Evolutionary conservation across 2,329 filamentous ascomycete species (phyloP).

Genomic region (Clonostachys rhizophaga): DNA sequence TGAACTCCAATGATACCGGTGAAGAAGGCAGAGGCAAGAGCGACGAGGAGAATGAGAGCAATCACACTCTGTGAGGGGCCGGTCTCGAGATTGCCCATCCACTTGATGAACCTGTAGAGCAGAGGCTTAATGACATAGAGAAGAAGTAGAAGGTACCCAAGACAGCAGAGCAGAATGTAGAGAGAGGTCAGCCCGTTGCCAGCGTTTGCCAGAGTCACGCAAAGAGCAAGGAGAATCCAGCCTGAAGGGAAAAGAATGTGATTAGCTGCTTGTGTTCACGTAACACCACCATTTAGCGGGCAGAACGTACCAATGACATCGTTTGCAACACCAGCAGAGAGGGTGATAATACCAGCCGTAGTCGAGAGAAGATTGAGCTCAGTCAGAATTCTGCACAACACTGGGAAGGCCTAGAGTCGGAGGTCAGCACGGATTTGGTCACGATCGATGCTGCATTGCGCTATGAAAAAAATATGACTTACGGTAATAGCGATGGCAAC

Average conservation of each 20-base stretch:
- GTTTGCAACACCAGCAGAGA: slow-evolving; percentile 89
- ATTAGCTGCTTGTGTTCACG: not conserved
- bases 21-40: slow-evolving; percentile 78
- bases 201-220: slow-evolving; percentile 89
- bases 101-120: slow-evolving; percentile 70
- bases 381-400: slow-evolving; percentile 88
- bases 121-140: slow-evolving; percentile 66
- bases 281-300: too few relatives aligned
- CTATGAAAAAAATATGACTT: not conserved
- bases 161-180: slow-evolving; percentile 72
- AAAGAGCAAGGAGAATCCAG: slow-evolving; percentile 90
- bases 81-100: slow-evolving; percentile 75
- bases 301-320: slow-evolving; percentile 50
- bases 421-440: not conserved
- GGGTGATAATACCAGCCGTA: slow-evolving; percentile 79
- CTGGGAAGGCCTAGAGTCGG: slow-evolving; percentile 60
- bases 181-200: slow-evolving; percentile 76
- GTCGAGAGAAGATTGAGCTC: slow-evolving; percentile 83
- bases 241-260: slow-evolving; percentile 9
- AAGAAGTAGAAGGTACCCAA: slow-evolving; percentile 74
- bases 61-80: slow-evolving; percentile 85
- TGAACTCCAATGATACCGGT: slow-evolving; percentile 89
- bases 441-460: not conserved
- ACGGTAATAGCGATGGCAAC: slow-evolving; percentile 86
- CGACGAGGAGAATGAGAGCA: slow-evolving; percentile 74